Evolutionary conservation across 2,329 filamentous ascomycete species (phyloP).

Genomic region (Sporothrix globosa): DNA sequence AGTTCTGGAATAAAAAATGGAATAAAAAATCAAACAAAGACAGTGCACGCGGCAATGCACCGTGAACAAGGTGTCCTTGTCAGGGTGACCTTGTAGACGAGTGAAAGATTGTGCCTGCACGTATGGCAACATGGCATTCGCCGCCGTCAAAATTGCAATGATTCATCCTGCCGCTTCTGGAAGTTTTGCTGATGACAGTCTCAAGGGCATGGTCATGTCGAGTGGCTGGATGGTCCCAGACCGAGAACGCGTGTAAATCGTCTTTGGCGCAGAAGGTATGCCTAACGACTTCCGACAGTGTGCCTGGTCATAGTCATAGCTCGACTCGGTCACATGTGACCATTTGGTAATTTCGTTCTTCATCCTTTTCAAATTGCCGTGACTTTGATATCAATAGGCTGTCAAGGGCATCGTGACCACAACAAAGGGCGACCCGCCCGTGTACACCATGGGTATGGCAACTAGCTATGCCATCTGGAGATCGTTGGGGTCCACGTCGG

Average conservation of each 20-base stretch:
- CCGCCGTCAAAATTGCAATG: slow-evolving; percentile 5
- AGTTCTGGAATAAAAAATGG: slow-evolving; percentile 2
- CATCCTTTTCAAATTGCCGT: neutral
- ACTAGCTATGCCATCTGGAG: neutral
- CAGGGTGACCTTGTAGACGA: neutral
- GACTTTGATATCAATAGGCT: neutral
- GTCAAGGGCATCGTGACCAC: slow-evolving; percentile 1
- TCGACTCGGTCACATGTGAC: neutral
- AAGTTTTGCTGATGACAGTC: neutral
- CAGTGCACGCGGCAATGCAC: neutral
- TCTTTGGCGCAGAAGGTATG: neutral
- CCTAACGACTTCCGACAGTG: neutral
- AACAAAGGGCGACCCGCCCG: neutral
- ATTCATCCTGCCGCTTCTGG: slow-evolving; percentile 2
- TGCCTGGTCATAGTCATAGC: neutral
- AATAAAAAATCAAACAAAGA: slow-evolving; percentile 10
- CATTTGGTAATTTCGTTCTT: neutral
- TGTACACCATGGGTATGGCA: neutral
- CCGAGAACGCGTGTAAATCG: neutral
- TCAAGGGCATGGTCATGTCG: neutral
- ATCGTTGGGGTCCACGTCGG: neutral
- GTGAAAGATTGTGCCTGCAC: neutral
- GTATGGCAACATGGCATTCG: neutral
- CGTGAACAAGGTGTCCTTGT: slow-evolving; percentile 3
- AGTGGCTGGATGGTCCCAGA: neutral